phyloP scores from a whole-genome alignment of 176 grass and related monocot genomes.

The Oryza officinalis region DNA sequence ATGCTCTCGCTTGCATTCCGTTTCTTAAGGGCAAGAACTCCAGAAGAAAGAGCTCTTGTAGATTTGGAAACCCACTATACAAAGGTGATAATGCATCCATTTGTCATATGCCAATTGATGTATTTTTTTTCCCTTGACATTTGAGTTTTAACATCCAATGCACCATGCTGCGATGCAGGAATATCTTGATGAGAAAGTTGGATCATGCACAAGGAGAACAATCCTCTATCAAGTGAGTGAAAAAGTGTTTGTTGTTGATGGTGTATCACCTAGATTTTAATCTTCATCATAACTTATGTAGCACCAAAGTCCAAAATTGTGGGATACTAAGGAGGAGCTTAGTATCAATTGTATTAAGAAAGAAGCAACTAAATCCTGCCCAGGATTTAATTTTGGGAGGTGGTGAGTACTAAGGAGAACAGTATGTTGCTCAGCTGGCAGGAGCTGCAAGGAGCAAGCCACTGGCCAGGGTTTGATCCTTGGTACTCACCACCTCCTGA shows the following conservation, averaged over 20 bases:
- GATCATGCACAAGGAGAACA: constrained; percentile 71
- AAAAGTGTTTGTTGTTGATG: neutral
- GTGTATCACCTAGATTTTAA: neutral
- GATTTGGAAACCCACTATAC: constrained; percentile 97
- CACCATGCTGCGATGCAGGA: constrained; percentile 55
- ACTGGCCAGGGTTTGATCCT: no score
- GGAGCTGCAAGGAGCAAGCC: no score
- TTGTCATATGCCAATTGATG: neutral
- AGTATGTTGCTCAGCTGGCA: no score
- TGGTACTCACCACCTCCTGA: no score
- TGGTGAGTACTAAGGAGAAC: no score
- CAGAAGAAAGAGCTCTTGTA: constrained; percentile 88
- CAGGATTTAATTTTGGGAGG: no score
- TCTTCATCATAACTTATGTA: neutral
- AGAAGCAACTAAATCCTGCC: no score
- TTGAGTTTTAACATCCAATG: neutral
- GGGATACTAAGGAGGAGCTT: no score
- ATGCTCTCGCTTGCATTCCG: constrained; percentile 93
- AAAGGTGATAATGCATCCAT: constrained; percentile 48
- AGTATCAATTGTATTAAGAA: no score
- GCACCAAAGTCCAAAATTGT: neutral
- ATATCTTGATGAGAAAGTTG: constrained; percentile 85
- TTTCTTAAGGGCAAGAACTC: constrained; percentile 86
- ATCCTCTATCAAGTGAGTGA: constrained; percentile 88
- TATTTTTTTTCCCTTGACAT: neutral